Conservation (phyloP, 495 filamentous ascomycete species). For the Penicillium flavigenum region DNA sequence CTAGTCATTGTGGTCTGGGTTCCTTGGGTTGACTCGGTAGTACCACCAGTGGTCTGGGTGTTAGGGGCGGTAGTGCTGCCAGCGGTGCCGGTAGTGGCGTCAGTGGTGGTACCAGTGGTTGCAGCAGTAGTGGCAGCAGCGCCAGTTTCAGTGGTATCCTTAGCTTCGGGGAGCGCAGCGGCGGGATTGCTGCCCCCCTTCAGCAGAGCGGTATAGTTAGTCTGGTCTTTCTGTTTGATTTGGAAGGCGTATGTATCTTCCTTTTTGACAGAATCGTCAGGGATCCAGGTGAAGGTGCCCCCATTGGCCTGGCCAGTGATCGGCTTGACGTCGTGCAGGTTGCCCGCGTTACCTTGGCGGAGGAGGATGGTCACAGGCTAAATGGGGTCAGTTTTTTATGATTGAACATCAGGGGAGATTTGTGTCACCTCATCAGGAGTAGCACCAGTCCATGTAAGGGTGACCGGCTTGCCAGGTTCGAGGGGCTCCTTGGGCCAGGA, state of each 20-base stretch:
- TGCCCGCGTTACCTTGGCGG: constrained; percentile 38
- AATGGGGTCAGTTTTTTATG: constrained; percentile 3
- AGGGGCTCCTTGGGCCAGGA: constrained; percentile 40
- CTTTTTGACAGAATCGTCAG: constrained; percentile 35
- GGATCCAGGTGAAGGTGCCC: constrained; percentile 44
- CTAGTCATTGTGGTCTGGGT: constrained; percentile 6
- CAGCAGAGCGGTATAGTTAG: constrained; percentile 50
- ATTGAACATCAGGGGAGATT: too few relatives aligned
- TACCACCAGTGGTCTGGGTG: background rate
- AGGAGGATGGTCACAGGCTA: constrained; percentile 47
- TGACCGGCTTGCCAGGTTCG: constrained; percentile 40
- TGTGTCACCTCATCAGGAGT: constrained; percentile 18
- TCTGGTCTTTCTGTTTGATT: constrained; percentile 40
- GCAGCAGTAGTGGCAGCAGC: constrained; percentile 11
- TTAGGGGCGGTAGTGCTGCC: constrained; percentile 2
- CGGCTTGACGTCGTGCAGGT: constrained; percentile 43
- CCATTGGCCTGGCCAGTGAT: constrained; percentile 38
- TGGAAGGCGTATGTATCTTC: constrained; percentile 48
- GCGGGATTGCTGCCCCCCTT: constrained; percentile 24
- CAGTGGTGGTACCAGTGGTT: constrained; percentile 4
- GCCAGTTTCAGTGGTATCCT: constrained; percentile 18
- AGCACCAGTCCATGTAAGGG: constrained; percentile 44
- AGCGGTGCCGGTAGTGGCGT: background rate
- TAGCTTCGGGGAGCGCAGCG: constrained; percentile 17
- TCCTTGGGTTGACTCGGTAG: background rate